A percentile compares a stretch with the other conserved stretches of the same genome.
Evolutionary conservation across 805 yeast genomes (phyloP).

Genomic region (Scheffersomyces ergatensis): DNA sequence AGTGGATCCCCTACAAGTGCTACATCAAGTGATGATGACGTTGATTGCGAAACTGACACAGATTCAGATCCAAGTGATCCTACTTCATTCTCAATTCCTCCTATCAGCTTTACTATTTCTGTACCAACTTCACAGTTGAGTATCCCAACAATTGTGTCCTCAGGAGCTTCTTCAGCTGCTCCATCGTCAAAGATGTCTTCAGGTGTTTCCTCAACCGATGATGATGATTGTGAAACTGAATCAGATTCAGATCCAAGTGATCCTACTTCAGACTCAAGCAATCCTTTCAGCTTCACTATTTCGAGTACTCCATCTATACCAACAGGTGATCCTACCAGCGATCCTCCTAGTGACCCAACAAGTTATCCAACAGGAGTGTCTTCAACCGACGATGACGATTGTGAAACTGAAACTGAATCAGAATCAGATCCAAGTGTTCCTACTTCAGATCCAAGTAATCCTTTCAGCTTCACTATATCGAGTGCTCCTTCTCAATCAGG

Average conservation of each 20-base stretch:
- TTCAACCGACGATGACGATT: slow-evolving; percentile 3
- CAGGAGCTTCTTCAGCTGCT: too few relatives aligned
- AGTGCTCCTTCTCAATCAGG: neutral
- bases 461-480: neutral
- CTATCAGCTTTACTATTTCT: neutral
- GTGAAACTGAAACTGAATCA: slow-evolving; percentile 9
- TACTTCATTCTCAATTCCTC: neutral
- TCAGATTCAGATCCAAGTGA: slow-evolving; percentile 8
- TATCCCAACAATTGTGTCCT: too few relatives aligned
- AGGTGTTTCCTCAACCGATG: neutral
- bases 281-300: neutral
- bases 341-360: neutral
- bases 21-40: slow-evolving; percentile 1
- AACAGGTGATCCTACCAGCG: slow-evolving; percentile 6
- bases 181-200: too few relatives aligned
- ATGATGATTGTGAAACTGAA: slow-evolving; percentile 14
- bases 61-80: slow-evolving; percentile 2
- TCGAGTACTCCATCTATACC: slow-evolving; percentile 1
- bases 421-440: neutral
- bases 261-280: slow-evolving; percentile 2
- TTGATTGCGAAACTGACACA: slow-evolving; percentile 9
- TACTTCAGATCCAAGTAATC: slow-evolving; percentile 2
- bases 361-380: slow-evolving; percentile 3
- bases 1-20: neutral
- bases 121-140: neutral